Evolutionary conservation across 2,329 filamentous ascomycete species (phyloP).

Genomic region (Aspergillus melleus): DNA sequence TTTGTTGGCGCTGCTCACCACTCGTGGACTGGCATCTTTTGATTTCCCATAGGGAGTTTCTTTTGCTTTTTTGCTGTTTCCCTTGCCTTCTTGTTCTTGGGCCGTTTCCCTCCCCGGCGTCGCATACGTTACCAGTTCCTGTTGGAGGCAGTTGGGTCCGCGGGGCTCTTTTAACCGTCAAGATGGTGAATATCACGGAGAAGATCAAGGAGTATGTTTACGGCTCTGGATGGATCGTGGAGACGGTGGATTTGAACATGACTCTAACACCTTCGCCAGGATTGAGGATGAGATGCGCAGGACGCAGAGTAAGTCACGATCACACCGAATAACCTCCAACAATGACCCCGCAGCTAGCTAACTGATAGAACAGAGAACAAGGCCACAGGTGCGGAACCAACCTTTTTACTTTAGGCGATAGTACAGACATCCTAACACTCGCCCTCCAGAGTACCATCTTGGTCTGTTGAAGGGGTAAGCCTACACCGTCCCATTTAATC

Average conservation of each 20-base stretch:
- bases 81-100: neutral
- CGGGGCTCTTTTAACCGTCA: constrained; percentile 32
- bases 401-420: neutral
- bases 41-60: too few species aligned
- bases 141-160: constrained; percentile 17
- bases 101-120: neutral
- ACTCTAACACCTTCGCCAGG: constrained; percentile 52
- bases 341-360: constrained; percentile 35
- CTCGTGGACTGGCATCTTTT: neutral
- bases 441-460: constrained; percentile 83
- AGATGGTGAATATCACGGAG: constrained; percentile 99
- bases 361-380: constrained; percentile 75
- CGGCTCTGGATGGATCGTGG: neutral
- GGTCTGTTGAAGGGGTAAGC: constrained; percentile 90
- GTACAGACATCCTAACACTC: constrained; percentile 7
- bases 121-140: neutral
- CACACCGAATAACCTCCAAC: constrained; percentile 6
- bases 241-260: constrained; percentile 5
- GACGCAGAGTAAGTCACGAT: constrained; percentile 79
- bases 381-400: constrained; percentile 75
- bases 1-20: neutral
- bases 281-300: constrained; percentile 99
- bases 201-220: constrained; percentile 92
- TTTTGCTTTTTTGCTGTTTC: neutral
- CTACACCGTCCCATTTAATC: neutral